These are phyloP conservation scores for Eucalyptus cloeziana DNA, from an alignment of 345 rosid genomes.

Conservation along the genomic window DNA sequence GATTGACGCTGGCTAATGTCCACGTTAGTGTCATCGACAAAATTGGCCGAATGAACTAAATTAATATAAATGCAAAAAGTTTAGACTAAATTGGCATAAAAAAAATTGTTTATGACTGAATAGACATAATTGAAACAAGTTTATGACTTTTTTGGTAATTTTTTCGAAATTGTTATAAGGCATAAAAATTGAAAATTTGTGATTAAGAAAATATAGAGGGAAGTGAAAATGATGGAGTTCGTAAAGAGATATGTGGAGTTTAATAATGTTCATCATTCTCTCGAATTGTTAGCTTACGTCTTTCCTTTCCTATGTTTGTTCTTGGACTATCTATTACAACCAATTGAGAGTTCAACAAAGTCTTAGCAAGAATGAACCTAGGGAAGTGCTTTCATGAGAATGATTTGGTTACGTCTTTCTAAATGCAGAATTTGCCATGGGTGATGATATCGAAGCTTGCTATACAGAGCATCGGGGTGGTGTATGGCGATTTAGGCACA, in stretches of 20 bases:
- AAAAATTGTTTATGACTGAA: too few species aligned
- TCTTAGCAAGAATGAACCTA: background rate
- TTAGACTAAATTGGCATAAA: too few species aligned
- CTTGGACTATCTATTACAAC: background rate
- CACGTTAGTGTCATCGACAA: too few species aligned
- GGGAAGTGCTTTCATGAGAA: background rate
- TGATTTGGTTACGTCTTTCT: background rate
- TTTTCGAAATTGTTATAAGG: background rate
- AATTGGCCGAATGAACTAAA: too few species aligned
- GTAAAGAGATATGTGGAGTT: background rate
- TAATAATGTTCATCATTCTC: background rate
- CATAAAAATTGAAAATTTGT: background rate
- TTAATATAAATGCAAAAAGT: too few species aligned
- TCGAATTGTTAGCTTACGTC: background rate
- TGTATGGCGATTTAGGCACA: slow-evolving; percentile 25
- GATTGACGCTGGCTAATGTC: too few species aligned
- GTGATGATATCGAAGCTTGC: background rate
- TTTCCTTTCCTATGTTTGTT: background rate
- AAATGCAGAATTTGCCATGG: background rate
- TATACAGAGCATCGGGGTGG: slow-evolving; percentile 20
- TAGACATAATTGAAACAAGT: too few species aligned
- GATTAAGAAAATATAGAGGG: background rate
- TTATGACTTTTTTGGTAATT: too few species aligned
- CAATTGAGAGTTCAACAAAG: too few species aligned
- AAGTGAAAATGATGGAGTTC: background rate